Conservation (phyloP, 306 rosid species). For the Malus domestica region DNA sequence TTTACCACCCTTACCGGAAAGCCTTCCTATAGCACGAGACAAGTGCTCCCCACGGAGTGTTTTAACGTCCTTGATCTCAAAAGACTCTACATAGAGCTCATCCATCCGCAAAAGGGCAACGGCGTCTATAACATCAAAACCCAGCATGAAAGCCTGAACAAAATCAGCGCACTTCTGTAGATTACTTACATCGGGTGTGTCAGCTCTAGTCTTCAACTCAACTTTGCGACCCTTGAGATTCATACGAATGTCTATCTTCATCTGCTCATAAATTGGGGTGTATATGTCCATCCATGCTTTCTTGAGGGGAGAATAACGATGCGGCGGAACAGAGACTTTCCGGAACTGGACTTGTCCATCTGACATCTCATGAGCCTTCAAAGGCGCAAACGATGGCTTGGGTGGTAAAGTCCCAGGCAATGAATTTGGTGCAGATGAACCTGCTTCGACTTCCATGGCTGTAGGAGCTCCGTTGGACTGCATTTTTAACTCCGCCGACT, state of each 20-base stretch:
- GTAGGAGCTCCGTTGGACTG: conserved; percentile 38
- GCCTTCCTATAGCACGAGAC: conserved; percentile 84
- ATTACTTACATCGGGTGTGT: conserved; percentile 78
- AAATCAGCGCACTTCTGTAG: conserved; percentile 83
- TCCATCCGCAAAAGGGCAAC: conserved; percentile 74
- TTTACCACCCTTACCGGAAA: conserved; percentile 85
- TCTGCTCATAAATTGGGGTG: conserved; percentile 69
- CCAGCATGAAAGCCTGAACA: conserved; percentile 85
- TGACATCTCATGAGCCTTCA: conserved; percentile 84
- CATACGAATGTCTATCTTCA: conserved; percentile 83
- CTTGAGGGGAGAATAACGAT: conserved; percentile 79
- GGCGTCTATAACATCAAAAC: conserved; percentile 80
- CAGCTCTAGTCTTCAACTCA: conserved; percentile 63
- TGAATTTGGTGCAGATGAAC: conserved; percentile 20
- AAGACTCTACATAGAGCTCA: conserved; percentile 83
- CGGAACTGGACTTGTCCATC: conserved; percentile 77
- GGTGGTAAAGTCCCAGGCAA: conserved; percentile 39
- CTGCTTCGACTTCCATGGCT: conserved; percentile 55
- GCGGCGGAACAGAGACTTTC: conserved; percentile 71
- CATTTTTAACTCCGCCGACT: conserved; percentile 31
- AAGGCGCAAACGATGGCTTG: conserved; percentile 61
- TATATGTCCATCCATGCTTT: conserved; percentile 83
- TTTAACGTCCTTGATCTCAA: conserved; percentile 87
- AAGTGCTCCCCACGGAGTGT: conserved; percentile 76
- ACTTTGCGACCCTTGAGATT: conserved; percentile 79